Base-by-base conservation (phyloP, 169 alveolate species). In the Plasmodium relictum region DNA sequence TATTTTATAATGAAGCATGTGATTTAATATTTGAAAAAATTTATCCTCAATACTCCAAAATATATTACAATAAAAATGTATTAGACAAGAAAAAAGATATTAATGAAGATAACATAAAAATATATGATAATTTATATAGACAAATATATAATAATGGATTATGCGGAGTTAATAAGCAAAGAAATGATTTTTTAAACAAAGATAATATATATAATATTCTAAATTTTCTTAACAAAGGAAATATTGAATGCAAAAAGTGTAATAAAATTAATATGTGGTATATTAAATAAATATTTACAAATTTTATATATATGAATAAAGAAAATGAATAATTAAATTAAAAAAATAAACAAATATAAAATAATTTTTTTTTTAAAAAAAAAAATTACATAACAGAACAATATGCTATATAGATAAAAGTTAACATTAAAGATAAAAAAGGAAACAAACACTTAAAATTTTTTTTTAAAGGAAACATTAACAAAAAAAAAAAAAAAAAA, bases 91-190 rank as follows among this genome's bases (percentile, higher is more conserved):
- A 58, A n/a, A 8, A 16, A 7, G 70, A 45, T 1, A 50, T 26
- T 24, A 26, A 42, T 3, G 71, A 8, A 24, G 24, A n/a, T 22
- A 24, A 24, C 14, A 9, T 16, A 18, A 65, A 78, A 50, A 8
- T 31, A 4, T 42, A 50, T 10, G 89, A 78, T 56, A 78, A 78
- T 50, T 42, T 78, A 37, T 78, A 63, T 24, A 63, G 89, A 14
- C 89, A 78, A 39, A 63, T 78, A 16, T 78, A 78, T 18, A 50
- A 14, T 26, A 78, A 65, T 42, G 89, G 89, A 12, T 48, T 78
- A 9, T 78, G 89, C 63, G 89, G 89, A 3, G 89, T 78, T 63
- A 78, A 78, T 42, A 78, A 78, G 65, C 89, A 78, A 50, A 78
- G 68, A 45, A 78, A 78, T n/a, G 76, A 63, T 41, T 78, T 78